Conservation (phyloP, 176 grass and related monocot species). For the Thinopyrum elongatum region DNA sequence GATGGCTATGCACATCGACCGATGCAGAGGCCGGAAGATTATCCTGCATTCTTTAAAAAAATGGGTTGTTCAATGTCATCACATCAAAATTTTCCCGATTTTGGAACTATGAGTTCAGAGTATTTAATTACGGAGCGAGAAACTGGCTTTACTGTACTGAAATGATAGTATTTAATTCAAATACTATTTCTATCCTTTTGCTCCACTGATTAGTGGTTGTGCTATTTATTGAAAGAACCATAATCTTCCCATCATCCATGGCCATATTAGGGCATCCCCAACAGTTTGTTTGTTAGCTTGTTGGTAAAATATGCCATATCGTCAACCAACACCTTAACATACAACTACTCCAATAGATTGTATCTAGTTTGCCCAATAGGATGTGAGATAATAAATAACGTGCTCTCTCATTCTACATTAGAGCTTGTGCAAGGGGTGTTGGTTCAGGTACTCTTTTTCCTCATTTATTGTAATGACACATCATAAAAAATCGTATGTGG, state of each 20-base stretch:
- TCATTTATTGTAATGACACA: no score
- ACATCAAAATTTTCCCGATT: background rate
- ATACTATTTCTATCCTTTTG: background rate
- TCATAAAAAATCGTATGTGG: no score
- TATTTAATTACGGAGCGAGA: background rate
- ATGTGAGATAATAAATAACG: no score
- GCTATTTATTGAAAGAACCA: constrained; percentile 10
- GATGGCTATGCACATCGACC: background rate
- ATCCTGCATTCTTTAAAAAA: background rate
- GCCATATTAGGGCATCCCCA: no score
- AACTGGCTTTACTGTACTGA: background rate
- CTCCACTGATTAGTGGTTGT: background rate
- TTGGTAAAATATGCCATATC: no score
- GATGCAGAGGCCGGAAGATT: background rate
- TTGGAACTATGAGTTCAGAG: background rate
- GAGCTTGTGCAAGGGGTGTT: no score
- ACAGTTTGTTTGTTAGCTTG: no score
- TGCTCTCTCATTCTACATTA: no score
- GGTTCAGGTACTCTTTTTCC: no score
- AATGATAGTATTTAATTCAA: background rate
- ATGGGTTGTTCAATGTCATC: background rate
- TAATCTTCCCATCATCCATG: background rate
- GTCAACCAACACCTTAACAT: no score
- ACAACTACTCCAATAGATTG: no score
- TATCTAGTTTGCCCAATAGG: no score